Evolutionary conservation across 1,139 yeast genomes (phyloP), one percentile per base, ranked within the genome.

Genomic region (Geotrichum aggregatum): DNA sequence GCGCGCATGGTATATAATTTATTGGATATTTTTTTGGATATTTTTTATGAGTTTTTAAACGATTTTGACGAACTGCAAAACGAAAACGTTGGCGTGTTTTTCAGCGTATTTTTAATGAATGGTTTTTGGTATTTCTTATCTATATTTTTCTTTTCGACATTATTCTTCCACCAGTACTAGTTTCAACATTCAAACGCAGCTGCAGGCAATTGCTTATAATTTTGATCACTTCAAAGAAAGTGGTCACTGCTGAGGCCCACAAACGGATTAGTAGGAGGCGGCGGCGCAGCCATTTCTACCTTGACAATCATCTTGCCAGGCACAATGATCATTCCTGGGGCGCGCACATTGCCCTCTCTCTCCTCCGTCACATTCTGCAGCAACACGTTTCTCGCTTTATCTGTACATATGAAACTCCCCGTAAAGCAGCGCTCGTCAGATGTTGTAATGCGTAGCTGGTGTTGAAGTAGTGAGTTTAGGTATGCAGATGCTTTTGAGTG

Each of bases 291-390:
- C 5, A 26, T 19, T 38, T 49, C 49, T 3, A 49, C 21, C 28
- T 38, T 36, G 16, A 6, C 24, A 10, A 49, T 49, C 24, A 49
- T 16, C n/a, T 24, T 33, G 8, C 49, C 48, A 3, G 52, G 52
- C 19, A 49, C 49, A 22, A 49, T 49, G 34, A 49, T 42, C 52
- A 49, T 49, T 4, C 52, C 52, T 28, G 46, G 28, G 5, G 45
- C 13, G 13, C 52, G 42, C 22, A 36, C 49, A 13, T 49, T 40
- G 18, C 19, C 36, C 4, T 13, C 35, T 14, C 46, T 47, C 13
- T 7, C 7, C 30, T 49, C 52, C 11, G 35, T 31, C 22, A 49
- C 52, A n/a, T 49, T 42, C 11, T 44, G 41, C 3, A 49, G 44
- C 19, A 49, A 35, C 11, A 49, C 39, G 28, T 49, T 49, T 33